Percentiles rank a stretch among this genome's conserved stretches.
These are phyloP conservation scores for Verticillium alfalfae DNA, from an alignment of 2,329 filamentous ascomycete species.

Conservation along the genomic window DNA sequence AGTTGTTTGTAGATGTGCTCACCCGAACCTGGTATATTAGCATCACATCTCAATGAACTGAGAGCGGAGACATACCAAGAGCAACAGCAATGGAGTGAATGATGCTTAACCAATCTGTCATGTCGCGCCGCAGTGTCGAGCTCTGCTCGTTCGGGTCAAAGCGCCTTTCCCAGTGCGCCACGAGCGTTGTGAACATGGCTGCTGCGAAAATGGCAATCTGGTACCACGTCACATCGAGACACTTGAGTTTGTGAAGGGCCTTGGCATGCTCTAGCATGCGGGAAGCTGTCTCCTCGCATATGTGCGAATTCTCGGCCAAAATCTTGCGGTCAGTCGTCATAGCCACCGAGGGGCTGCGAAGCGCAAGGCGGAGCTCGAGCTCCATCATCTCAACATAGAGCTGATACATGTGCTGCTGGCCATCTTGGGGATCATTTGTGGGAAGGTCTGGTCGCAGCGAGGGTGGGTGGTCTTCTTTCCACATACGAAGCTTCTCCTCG, in stretches of 20 bases:
- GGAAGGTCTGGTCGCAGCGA: slow-evolving; percentile 44
- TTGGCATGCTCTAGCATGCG: slow-evolving; percentile 57
- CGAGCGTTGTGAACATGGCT: slow-evolving; percentile 68
- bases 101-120: slow-evolving; percentile 64
- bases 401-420: slow-evolving; percentile 41
- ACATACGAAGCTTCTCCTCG: slow-evolving; percentile 58
- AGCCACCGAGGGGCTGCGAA: slow-evolving; percentile 58
- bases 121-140: slow-evolving; percentile 56
- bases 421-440: slow-evolving; percentile 15
- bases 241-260: slow-evolving; percentile 57
- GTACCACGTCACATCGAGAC: slow-evolving; percentile 74
- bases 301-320: slow-evolving; percentile 56
- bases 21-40: slow-evolving; percentile 32
- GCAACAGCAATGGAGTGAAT: slow-evolving; percentile 55
- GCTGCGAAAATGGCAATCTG: slow-evolving; percentile 66
- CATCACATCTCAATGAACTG: no score
- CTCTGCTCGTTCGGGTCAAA: slow-evolving; percentile 56
- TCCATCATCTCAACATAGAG: slow-evolving; percentile 48
- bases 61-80: background rate
- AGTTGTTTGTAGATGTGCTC: slow-evolving; percentile 27
- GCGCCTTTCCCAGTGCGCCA: slow-evolving; percentile 62
- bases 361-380: slow-evolving; percentile 53
- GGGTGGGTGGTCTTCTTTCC: slow-evolving; percentile 58
- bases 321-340: slow-evolving; percentile 47
- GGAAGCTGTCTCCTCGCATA: slow-evolving; percentile 61